Evolutionary conservation across 2,329 filamentous ascomycete genomes (phyloP), one percentile per base, ranked within the genome.

Genomic region (Zelopaecilomyces penicillatus): DNA sequence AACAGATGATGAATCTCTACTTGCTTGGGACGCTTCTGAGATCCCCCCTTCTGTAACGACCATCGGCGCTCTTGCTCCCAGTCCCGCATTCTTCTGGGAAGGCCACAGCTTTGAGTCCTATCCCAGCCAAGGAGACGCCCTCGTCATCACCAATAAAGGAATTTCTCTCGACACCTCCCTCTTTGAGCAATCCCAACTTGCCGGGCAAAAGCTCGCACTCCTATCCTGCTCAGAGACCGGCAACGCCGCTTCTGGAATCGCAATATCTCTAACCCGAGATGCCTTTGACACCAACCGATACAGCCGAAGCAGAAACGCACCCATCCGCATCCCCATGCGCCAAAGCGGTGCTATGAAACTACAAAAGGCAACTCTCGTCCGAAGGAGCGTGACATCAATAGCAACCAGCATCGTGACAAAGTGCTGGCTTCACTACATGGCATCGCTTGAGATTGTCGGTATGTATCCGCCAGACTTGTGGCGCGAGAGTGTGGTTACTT

Each of bases 101-200:
- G 42, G 42, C 35, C 27, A 34, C 0, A 26, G 32, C 6, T 37
- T 52, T 5, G 37, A 46, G 30, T 34, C 43, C 3, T 42, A 48
- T 12, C 49, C 50, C 2, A 52, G 45, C 11, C 5, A 39, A 1
- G 47, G 49, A 4, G 45, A 47, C 2, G 43, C 47, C 4, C 37
- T 50, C 4, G 34, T 32, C 29, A 46, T 52, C 11, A 50, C 52
- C 33, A 54, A 52, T 44, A 50, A 39, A 33, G 52, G 53, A 6
- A 48, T 54, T 4, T 19, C 19, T 19, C 19, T 19, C 2, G 19
- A 19, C 19, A 19, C 19, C 19, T 19, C 19, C 19, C 19, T 19
- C 19, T 19, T 45, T 1, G 35, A 41, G 30, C 32, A 43, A 30
- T 36, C 45, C 4, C 31, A 11, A 12, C 27, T 39, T 1, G 40